A percentile compares a stretch with the other conserved stretches of the same genome.
Evolutionary conservation across 352 stramenopile genomes (phyloP).

Genomic region (Lagenidium giganteum): DNA sequence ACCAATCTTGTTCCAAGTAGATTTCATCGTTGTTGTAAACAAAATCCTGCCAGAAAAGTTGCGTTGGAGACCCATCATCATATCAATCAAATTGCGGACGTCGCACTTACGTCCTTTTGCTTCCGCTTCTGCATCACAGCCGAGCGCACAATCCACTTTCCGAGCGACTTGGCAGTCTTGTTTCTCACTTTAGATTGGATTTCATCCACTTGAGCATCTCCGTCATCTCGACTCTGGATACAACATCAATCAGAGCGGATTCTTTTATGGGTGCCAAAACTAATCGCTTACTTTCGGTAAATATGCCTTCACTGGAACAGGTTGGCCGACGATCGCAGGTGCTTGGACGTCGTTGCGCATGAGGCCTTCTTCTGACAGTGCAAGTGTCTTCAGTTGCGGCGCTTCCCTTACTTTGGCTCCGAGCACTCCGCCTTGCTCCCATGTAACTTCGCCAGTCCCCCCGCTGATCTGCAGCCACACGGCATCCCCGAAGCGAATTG

Average conservation of each 20-base stretch:
- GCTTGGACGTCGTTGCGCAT: constrained; percentile 46
- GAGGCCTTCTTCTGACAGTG: constrained; percentile 30
- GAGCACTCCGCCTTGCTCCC: constrained; percentile 70
- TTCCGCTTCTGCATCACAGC: constrained; percentile 36
- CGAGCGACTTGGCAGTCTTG: constrained; percentile 67
- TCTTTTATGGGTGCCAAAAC: no score
- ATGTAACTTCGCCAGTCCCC: constrained; percentile 53
- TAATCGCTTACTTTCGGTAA: constrained; percentile 56
- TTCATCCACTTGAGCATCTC: constrained; percentile 66
- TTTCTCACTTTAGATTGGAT: constrained; percentile 73
- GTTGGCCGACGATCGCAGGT: constrained; percentile 46
- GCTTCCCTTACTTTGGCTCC: constrained; percentile 71
- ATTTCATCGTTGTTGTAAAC: constrained; percentile 84
- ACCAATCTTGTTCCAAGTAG: constrained; percentile 84
- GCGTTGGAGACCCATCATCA: background rate
- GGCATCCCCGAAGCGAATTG: constrained; percentile 68
- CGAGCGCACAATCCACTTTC: constrained; percentile 75
- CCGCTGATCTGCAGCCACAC: constrained; percentile 75
- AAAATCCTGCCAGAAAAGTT: constrained; percentile 37
- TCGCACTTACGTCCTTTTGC: constrained; percentile 39
- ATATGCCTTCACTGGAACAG: constrained; percentile 61
- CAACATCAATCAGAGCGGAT: background rate
- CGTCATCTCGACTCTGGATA: constrained; percentile 27
- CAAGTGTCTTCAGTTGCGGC: constrained; percentile 60
- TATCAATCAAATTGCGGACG: background rate